A percentile compares a stretch with the other conserved stretches of the same genome.
phyloP scores from a whole-genome alignment of 495 filamentous ascomycete species.

The Aspergillus affinis region DNA sequence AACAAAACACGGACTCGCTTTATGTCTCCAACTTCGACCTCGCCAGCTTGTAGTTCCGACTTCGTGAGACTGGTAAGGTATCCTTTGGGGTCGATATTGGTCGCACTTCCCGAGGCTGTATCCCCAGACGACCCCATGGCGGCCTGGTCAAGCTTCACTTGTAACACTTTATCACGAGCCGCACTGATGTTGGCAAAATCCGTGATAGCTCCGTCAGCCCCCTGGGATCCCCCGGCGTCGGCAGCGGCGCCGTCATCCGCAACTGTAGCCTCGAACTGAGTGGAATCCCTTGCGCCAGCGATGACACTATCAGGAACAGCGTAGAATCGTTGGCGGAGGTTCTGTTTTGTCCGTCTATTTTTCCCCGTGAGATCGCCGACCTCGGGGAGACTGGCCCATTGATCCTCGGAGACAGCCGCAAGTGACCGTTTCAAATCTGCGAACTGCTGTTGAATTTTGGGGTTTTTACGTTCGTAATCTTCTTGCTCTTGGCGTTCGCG shows the following conservation, averaged over 20 bases:
- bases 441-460: constrained; percentile 98
- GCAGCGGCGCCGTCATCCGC: constrained; percentile 68
- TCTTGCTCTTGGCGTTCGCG: constrained; percentile 87
- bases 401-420: constrained; percentile 85
- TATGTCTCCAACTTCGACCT: constrained; percentile 87
- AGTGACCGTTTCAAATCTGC: constrained; percentile 91
- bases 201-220: constrained; percentile 81
- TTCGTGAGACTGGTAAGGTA: constrained; percentile 89
- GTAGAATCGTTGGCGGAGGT: constrained; percentile 83
- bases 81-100: constrained; percentile 91
- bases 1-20: constrained; percentile 91
- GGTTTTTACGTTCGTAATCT: constrained; percentile 94
- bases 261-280: constrained; percentile 81
- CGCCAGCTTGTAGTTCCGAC: constrained; percentile 71
- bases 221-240: constrained; percentile 46
- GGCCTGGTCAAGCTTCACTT: constrained; percentile 87
- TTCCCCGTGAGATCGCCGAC: constrained; percentile 95
- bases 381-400: constrained; percentile 94
- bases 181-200: constrained; percentile 98
- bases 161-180: constrained; percentile 88
- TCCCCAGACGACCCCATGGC: constrained; percentile 71
- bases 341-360: constrained; percentile 81
- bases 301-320: constrained; percentile 97
- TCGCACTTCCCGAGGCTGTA: constrained; percentile 73
- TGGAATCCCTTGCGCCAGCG: constrained; percentile 74